Evolutionary conservation across 768 basidiomycete species (phyloP), one percentile per base, ranked within the genome.

Genomic region (Pleurotus cornucopiae): DNA sequence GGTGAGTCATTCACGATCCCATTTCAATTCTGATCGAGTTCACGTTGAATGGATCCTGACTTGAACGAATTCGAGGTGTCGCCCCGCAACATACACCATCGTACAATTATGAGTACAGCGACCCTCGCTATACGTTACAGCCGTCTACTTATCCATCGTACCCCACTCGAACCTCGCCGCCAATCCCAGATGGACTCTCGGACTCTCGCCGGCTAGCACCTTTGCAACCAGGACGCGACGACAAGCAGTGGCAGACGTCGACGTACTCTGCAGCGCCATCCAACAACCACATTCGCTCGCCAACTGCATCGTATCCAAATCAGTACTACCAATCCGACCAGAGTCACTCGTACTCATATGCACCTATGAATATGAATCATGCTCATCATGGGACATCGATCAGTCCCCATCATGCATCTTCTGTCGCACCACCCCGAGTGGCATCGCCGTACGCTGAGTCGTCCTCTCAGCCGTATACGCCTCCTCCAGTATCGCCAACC

Each of bases 241-340:
- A 82, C 46, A 71, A 79, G 26, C 48, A 49, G 64, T 83, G 75
- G 78, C 77, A 72, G 55, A 66, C 74, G 56, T 59, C 75, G 7
- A 58, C 67, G 34, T 78, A 73, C 39, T 69, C 72, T 38, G 68
- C 26, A 73, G 72, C 46, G 59, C 73, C 46, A 64, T 72, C 62
- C 54, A 72, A 69, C 44, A 62, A 61, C 48, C 71, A 75, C 62
- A 80, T 86, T 66, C 84, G 85, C 60, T 84, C 86, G 11, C 84
- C 86, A 6, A 79, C 84, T 13, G 80, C 84, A 34, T 78, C 80
- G 20, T 89, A 87, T 68, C 78, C 83, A 20, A 56, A 76, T 57
- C 71, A 76, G 46, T 88, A 85, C 76, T 11, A 68, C 72, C 45
- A 84, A 83, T 63, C 69, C 77, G 20, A 64, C 60, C 40, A 71